Evolutionary conservation across 2,329 filamentous ascomycete species (phyloP), one percentile per base, ranked within the genome.

Genomic region (Penicillium sp.): DNA sequence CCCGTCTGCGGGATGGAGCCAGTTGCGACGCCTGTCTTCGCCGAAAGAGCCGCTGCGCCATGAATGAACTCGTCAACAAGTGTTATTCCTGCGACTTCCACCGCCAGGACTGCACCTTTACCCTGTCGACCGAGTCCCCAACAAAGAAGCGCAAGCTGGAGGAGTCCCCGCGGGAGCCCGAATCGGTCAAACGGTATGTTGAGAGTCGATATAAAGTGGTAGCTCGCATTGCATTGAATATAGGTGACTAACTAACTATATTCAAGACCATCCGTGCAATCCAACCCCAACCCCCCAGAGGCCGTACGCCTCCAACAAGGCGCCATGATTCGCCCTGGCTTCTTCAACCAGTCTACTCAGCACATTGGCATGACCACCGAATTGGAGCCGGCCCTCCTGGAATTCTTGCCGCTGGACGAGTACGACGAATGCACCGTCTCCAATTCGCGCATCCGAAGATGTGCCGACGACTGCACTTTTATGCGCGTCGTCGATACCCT

Each of bases 11-110:
- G 66, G 64, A 73, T 73, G 70, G 65, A 56, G 58, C 67, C 21
- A 72, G 67, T 51, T 76, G 73, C 56, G 73, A 76, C 66, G 73
- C 72, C 42, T 76, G 73, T 60, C 63, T 74, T 47, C 69, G 68
- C 53, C 65, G 72, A 61, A 74, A 72, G 59, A 74, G 71, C 60
- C 68, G 71, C 15, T 75, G 73, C 61, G 72, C 72, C 15, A 75
- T 75, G 68, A 75, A 75, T 55, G 71, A 74, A 52, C 65, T 68
- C 56, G 67, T 73, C 54, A 73, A 74, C 50, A 75, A 74, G 54
- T 75, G 73, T 55, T 75, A 74, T 49, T 75, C 72, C 37, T 75
- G 73, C 51, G 72, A 76, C 46, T 76, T 75, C 32, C 72, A 75
- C 55, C 71, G 71, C 34, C 73, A 75, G 61, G 72, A 76, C 23